Conservation (phyloP, 331 rosid species). For the Rhamnella rubrinervis region DNA sequence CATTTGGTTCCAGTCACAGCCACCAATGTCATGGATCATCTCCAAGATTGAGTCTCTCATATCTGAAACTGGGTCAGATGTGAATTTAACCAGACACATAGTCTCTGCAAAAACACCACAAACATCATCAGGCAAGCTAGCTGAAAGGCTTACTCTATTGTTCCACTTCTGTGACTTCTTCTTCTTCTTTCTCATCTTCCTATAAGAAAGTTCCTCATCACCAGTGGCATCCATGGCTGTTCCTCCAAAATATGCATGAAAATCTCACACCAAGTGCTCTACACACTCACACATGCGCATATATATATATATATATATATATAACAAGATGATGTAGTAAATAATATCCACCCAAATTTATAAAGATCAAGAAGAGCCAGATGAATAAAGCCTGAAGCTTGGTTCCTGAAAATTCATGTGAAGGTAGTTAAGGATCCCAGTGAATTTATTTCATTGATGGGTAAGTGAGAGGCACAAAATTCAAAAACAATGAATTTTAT, state of each 20-base stretch:
- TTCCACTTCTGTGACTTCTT: constrained; percentile 10
- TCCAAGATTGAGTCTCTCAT: constrained; percentile 34
- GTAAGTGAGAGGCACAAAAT: not conserved
- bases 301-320: not conserved
- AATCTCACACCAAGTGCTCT: not conserved
- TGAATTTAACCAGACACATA: constrained; percentile 33
- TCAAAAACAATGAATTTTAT: not conserved
- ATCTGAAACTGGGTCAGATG: constrained; percentile 29
- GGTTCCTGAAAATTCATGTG: constrained; percentile 15
- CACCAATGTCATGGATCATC: constrained; percentile 30
- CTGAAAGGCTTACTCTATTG: constrained; percentile 35
- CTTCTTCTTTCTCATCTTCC: constrained; percentile 1
- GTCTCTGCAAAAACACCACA: constrained; percentile 35
- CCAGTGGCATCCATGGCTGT: constrained; percentile 21
- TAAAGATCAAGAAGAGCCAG: no score
- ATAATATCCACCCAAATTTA: no score
- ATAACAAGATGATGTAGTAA: not conserved
- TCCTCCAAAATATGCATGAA: constrained; percentile 8
- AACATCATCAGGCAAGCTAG: constrained; percentile 38
- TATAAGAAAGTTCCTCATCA: not conserved
- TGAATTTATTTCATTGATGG: constrained; percentile 3
- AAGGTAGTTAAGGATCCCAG: constrained; percentile 1
- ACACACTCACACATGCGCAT: no score
- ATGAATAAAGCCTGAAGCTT: no score
- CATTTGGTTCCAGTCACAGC: constrained; percentile 38